Evolutionary conservation across 805 yeast genomes (phyloP).

Genomic region (Candida piceae): DNA sequence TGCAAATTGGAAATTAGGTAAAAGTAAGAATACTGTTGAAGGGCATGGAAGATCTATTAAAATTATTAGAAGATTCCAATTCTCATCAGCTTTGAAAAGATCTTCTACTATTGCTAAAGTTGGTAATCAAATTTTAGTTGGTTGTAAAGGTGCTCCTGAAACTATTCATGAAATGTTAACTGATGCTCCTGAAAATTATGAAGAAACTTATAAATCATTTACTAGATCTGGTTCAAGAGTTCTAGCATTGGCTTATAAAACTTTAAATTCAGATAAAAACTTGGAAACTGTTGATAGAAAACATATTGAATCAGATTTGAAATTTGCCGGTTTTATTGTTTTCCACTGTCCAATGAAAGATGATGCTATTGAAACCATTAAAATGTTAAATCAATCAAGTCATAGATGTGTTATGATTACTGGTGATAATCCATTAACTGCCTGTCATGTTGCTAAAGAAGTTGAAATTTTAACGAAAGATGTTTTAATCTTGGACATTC

Average conservation of each 20-base stretch:
- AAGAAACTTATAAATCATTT: conserved; percentile 78
- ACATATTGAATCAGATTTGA: conserved; percentile 66
- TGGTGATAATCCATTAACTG: conserved; percentile 98
- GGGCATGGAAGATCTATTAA: conserved; percentile 42
- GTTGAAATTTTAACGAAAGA: conserved; percentile 83
- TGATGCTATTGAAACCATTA: conserved; percentile 86
- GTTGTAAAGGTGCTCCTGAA: conserved; percentile 98
- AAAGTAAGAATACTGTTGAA: conserved; percentile 59
- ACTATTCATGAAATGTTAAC: conserved; percentile 75
- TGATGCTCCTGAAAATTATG: conserved; percentile 72
- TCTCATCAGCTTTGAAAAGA: conserved; percentile 92
- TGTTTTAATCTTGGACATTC: conserved; percentile 79
- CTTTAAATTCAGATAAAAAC: conserved; percentile 43
- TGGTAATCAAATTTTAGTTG: conserved; percentile 50
- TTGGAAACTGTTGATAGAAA: conserved; percentile 65
- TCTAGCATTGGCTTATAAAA: conserved; percentile 86
- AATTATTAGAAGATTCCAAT: conserved; percentile 91
- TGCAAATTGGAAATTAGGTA: conserved; percentile 77
- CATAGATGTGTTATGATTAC: conserved; percentile 98
- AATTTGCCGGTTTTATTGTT: conserved; percentile 88
- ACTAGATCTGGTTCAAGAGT: conserved; percentile 97
- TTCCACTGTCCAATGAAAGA: conserved; percentile 96
- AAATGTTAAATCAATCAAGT: conserved; percentile 89
- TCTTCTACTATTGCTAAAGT: conserved; percentile 77
- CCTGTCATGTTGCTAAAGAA: conserved; percentile 94